Evolutionary conservation across 2,329 filamentous ascomycete genomes (phyloP).

Genomic region (Pleoardoris graminearum): DNA sequence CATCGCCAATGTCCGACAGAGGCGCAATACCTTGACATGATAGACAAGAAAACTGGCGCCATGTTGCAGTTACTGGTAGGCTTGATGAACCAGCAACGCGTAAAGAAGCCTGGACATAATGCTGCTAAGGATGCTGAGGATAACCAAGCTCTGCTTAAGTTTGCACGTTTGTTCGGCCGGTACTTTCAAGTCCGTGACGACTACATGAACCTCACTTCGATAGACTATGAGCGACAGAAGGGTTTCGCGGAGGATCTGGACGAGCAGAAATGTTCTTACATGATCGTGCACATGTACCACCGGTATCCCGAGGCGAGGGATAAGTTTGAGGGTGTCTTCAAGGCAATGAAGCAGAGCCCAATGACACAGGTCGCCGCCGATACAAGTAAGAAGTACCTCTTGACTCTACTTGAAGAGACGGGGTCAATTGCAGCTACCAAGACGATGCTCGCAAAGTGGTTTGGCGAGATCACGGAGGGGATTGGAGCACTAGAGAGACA

Average conservation of each 20-base stretch:
- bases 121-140: neutral
- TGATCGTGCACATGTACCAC: conserved; percentile 68
- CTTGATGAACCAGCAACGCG: neutral
- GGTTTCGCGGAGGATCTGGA: conserved; percentile 89
- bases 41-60: conserved; percentile 71
- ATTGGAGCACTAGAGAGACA: neutral
- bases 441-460: neutral
- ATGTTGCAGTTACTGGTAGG: conserved; percentile 75
- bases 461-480: neutral
- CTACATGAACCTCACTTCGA: conserved; percentile 74
- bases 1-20: conserved; percentile 60
- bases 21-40: conserved; percentile 86
- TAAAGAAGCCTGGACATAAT: neutral
- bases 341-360: neutral
- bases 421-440: neutral
- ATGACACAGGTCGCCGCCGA: neutral
- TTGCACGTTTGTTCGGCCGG: conserved; percentile 63
- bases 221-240: conserved; percentile 76
- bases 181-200: conserved; percentile 88
- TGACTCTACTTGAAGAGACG: neutral
- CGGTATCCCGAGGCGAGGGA: neutral
- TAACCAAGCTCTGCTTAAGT: neutral
- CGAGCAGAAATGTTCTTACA: conserved; percentile 95
- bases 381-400: neutral
- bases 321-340: neutral